Evolutionary conservation across 805 yeast genomes (phyloP), one percentile per base, ranked within the genome.

Genomic region (Lipomyces sp.): DNA sequence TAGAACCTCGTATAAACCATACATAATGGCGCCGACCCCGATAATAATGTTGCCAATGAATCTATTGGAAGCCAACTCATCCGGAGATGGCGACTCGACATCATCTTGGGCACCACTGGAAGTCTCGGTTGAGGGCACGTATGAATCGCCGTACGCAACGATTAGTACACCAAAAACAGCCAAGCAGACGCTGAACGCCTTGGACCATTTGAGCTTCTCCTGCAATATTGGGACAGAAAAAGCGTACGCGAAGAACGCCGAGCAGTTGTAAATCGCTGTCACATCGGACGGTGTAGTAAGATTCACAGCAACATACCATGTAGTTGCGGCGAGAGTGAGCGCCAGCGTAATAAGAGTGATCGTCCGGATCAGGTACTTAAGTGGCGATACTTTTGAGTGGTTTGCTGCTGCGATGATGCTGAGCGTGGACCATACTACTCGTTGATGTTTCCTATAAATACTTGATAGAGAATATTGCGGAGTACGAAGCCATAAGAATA

Each of bases 201-300:
- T 91, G 60, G 84, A 73, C 80, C 85, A 81, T 2, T 87, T 84
- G 73, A 90, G 85, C 58, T 77, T 79, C 73, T 92, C 97, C 42
- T 84, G 79, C 60, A 92, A 80, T 29, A 92, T 77, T 0, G 92
- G 90, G 34, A 92, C 87, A 2, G 96, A 91, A 77, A 92, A 91
- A 15, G 90, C 84, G 74, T 92, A 88, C 0, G 97, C 97, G 3
- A 93, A 88, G 76, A 92, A 92, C 0, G 97, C 96, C 15, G 94
- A 88, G 75, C 95, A 90, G 79, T 92, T 91, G 79, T 91, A 92
- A 67, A 91, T 91, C 2, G 97, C 97, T 1, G 97, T 92, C 48
- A 92, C 89, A 73, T 92, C 97, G 2, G 91, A 83, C 0, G 96
- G 91, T 35, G 92, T 89, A 0, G 96, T 87, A 74, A 90, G 78